Percentiles rank a stretch among this genome's conserved stretches.
These are phyloP conservation scores for Capronia americana DNA, from an alignment of 2,329 filamentous ascomycete genomes.

Conservation along the genomic window DNA sequence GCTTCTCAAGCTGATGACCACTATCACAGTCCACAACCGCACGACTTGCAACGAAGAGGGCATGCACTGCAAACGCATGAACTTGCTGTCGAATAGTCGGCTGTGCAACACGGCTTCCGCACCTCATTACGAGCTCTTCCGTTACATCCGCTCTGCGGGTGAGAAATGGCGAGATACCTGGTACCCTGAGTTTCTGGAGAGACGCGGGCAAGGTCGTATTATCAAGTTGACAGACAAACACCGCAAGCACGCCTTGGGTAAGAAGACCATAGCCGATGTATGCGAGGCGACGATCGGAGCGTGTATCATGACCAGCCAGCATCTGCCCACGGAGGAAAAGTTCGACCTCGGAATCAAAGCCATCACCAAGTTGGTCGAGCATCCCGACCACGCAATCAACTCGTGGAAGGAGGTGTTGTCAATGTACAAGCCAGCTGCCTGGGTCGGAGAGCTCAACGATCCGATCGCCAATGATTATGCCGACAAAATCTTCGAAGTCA, in stretches of 20 bases:
- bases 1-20: slow-evolving; percentile 94
- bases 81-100: slow-evolving; percentile 88
- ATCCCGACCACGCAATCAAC: slow-evolving; percentile 71
- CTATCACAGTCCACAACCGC: slow-evolving; percentile 80
- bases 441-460: slow-evolving; percentile 48
- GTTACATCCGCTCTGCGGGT: slow-evolving; percentile 77
- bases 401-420: slow-evolving; percentile 74
- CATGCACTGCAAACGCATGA: slow-evolving; percentile 89
- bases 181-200: slow-evolving; percentile 81
- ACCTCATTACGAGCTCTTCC: slow-evolving; percentile 65
- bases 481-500: slow-evolving; percentile 64
- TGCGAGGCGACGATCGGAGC: slow-evolving; percentile 94
- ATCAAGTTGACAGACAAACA: slow-evolving; percentile 44
- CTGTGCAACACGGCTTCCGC: slow-evolving; percentile 78
- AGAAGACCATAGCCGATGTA: slow-evolving; percentile 93
- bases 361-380: slow-evolving; percentile 67
- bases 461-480: slow-evolving; percentile 74
- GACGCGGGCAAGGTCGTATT: slow-evolving; percentile 70
- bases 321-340: slow-evolving; percentile 45
- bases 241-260: slow-evolving; percentile 71
- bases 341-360: slow-evolving; percentile 68
- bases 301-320: slow-evolving; percentile 66
- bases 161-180: slow-evolving; percentile 76
- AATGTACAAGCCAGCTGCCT: slow-evolving; percentile 35
- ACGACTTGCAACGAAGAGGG: slow-evolving; percentile 80